A percentile compares a stretch with the other conserved stretches of the same genome.
Evolutionary conservation across 2,329 filamentous ascomycete genomes (phyloP).

Genomic region (Elsinoe batatas): DNA sequence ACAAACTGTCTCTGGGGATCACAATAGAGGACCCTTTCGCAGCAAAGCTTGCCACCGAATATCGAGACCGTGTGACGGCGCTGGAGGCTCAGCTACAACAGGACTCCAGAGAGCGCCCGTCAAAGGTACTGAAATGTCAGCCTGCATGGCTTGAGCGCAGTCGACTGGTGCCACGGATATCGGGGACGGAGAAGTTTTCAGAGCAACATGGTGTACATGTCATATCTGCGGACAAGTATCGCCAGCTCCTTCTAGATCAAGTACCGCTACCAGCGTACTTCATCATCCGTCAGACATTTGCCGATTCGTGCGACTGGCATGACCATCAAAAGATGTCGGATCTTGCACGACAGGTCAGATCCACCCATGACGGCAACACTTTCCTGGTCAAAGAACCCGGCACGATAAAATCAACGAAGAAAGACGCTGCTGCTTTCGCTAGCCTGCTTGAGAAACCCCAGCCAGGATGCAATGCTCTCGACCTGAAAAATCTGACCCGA

Average conservation of each 20-base stretch:
- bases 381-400: background rate
- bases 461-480: background rate
- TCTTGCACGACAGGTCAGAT: background rate
- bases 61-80: no score
- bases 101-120: no score
- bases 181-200: background rate
- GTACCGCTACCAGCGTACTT: background rate
- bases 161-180: background rate
- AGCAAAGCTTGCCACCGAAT: no score
- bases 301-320: background rate
- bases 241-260: background rate
- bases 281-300: background rate
- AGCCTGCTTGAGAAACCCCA: background rate
- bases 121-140: no score
- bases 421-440: background rate
- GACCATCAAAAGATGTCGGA: background rate
- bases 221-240: background rate
- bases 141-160: background rate
- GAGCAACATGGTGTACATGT: background rate
- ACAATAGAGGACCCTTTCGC: no score
- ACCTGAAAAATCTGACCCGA: background rate
- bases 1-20: no score
- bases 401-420: background rate
- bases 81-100: no score
- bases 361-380: background rate